Conservation (phyloP, 2,329 filamentous ascomycete genomes). For the Pyrenochaeta sp. region DNA sequence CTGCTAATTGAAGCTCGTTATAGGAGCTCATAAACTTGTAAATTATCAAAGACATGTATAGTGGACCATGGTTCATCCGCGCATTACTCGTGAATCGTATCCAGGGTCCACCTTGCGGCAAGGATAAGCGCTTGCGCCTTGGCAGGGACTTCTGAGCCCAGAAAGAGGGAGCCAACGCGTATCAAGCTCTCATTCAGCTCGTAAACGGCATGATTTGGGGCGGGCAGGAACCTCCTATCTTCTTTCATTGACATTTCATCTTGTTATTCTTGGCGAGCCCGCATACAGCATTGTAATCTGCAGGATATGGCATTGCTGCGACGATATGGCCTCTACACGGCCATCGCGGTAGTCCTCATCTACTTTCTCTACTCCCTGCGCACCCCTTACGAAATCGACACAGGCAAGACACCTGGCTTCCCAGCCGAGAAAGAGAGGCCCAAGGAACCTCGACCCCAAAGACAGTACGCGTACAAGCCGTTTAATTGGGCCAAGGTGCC, state of each 20-base stretch:
- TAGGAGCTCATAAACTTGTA: too few species aligned
- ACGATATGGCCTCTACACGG: slow-evolving; percentile 48
- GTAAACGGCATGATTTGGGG: slow-evolving; percentile 7
- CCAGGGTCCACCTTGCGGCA: slow-evolving; percentile 7
- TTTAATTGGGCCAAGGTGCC: slow-evolving; percentile 53
- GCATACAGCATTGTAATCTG: slow-evolving; percentile 17
- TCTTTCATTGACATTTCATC: slow-evolving; percentile 1
- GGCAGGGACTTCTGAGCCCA: slow-evolving; percentile 9
- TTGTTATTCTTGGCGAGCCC: slow-evolving; percentile 5
- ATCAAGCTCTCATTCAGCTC: slow-evolving; percentile 2
- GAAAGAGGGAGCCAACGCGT: neutral
- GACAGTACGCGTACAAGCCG: slow-evolving; percentile 19
- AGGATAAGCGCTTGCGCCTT: slow-evolving; percentile 10
- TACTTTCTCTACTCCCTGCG: slow-evolving; percentile 50
- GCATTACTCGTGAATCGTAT: neutral
- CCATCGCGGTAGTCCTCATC: slow-evolving; percentile 44
- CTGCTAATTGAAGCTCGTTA: too few species aligned
- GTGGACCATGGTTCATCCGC: neutral
- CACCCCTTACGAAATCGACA: slow-evolving; percentile 38
- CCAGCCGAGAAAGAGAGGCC: slow-evolving; percentile 10
- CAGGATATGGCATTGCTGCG: slow-evolving; percentile 49
- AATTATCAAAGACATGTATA: neutral
- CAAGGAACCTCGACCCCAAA: slow-evolving; percentile 14
- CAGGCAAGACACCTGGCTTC: slow-evolving; percentile 1
- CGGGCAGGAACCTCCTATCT: slow-evolving; percentile 2